Evolutionary conservation across 2,329 filamentous ascomycete species (phyloP), one percentile per base, ranked within the genome.

Genomic region (Botrytis galanthina): DNA sequence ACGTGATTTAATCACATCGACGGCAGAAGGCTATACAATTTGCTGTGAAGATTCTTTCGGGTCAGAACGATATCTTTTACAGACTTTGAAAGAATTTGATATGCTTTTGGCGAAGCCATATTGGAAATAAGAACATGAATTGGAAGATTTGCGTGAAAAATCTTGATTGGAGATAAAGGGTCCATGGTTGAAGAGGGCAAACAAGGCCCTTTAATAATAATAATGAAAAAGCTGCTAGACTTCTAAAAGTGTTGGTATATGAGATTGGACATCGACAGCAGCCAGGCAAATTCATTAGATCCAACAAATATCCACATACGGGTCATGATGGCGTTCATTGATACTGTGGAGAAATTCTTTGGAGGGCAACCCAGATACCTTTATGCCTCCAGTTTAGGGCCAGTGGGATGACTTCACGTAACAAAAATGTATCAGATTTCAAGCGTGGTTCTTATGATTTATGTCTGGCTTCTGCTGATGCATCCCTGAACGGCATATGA

Each of bases 21-120:
- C 10, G 26, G 48, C 16, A n/a, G 14, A n/a, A 16, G 12, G 48
- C 26, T 14, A 51, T n/a, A 14, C 10, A 20, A 14, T n/a, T n/a
- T 14, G 4, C 48, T 3, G 1, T n/a, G 2, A 14, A 14, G 4
- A n/a, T 2, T n/a, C 14, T n/a, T 14, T n/a, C 26, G 5, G 22
- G 12, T 14, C 5, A 26, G n/a, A 6, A n/a, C 14, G 48, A n/a
- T 16, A 3, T n/a, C 10, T n/a, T 54, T 51, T n/a, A n/a, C 26
- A 51, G 48, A 12, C 26, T 51, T 14, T 7, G 12, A 16, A n/a
- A 54, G 26, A 16, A 16, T n/a, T 7, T 16, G 12, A 54, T n/a
- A 0, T n/a, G 26, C 48, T n/a, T 51, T 54, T 54, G 12, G 12
- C 5, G 12, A n/a, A 16, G 12, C 48, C 5, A n/a, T 7, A 54